A percentile compares a stretch with the other conserved stretches of the same genome.
Evolutionary conservation across 768 basidiomycete species (phyloP).

Genomic region (Multifurca ochricompacta): DNA sequence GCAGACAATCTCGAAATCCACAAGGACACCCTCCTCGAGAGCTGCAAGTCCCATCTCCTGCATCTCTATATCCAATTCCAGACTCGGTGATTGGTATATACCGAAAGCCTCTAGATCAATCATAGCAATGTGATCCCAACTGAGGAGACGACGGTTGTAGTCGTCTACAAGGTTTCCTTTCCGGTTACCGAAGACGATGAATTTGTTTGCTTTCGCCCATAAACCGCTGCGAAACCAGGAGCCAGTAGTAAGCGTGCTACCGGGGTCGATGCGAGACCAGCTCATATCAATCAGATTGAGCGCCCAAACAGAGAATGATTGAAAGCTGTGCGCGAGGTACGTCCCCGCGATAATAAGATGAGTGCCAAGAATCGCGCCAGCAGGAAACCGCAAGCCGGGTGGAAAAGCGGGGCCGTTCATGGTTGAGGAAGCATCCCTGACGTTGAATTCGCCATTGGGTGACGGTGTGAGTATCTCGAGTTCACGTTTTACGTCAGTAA

Average conservation of each 20-base stretch:
- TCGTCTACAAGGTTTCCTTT: constrained; percentile 85
- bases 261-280: constrained; percentile 86
- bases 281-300: constrained; percentile 77
- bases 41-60: constrained; percentile 81
- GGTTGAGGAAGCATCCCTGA: constrained; percentile 69
- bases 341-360: constrained; percentile 93
- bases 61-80: constrained; percentile 58
- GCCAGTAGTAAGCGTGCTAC: constrained; percentile 74
- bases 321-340: constrained; percentile 88
- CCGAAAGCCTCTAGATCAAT: constrained; percentile 93
- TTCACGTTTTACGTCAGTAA: constrained; percentile 92
- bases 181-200: constrained; percentile 86
- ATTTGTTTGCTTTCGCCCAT: constrained; percentile 78
- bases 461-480: constrained; percentile 85
- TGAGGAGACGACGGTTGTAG: constrained; percentile 83
- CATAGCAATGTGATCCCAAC: constrained; percentile 87
- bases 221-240: constrained; percentile 94
- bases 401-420: constrained; percentile 83
- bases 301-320: constrained; percentile 95
- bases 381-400: constrained; percentile 93
- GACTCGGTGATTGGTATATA: constrained; percentile 81
- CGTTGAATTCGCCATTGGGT: constrained; percentile 64
- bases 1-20: constrained; percentile 90
- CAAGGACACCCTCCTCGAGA: constrained; percentile 70
- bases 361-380: constrained; percentile 84